A percentile compares a stretch with the other conserved stretches of the same genome.
Conservation (phyloP, 2,329 filamentous ascomycete species). For the Dryadomyces quercus-mongolicae region DNA sequence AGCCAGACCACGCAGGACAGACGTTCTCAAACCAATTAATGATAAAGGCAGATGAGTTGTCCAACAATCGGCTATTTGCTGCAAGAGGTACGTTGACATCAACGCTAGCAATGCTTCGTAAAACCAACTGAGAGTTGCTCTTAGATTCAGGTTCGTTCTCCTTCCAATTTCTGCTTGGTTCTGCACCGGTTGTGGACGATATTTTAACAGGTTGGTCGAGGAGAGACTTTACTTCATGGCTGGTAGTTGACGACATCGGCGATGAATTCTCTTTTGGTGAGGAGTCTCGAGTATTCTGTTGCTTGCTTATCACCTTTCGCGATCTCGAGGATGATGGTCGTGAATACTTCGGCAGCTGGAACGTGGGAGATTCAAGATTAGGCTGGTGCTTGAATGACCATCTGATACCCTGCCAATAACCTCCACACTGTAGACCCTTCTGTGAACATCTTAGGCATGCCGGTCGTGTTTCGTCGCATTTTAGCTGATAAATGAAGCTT, state of each 20-base stretch:
- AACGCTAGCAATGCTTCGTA: neutral
- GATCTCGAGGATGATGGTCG: neutral
- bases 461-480: conserved; percentile 19
- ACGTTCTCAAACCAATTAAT: conserved; percentile 25
- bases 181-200: no score
- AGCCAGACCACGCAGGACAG: conserved; percentile 26
- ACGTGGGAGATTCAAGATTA: neutral
- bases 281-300: no score
- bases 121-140: neutral
- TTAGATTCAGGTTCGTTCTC: no score
- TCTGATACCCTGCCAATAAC: conserved; percentile 20
- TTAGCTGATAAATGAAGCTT: conserved; percentile 11
- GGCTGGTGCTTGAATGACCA: conserved; percentile 28
- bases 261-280: no score
- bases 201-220: no score
- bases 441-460: conserved; percentile 16
- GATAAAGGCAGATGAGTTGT: conserved; percentile 5
- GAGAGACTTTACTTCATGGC: no score
- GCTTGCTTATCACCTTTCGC: no score
- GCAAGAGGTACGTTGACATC: neutral
- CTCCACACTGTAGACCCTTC: conserved; percentile 16
- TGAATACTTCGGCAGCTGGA: neutral
- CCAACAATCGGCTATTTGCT: neutral
- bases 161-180: no score
- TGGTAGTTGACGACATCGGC: no score